Evolutionary conservation across 2,329 filamentous ascomycete genomes (phyloP), one percentile per base, ranked within the genome.

Genomic region (Tolypocladium nubicola): DNA sequence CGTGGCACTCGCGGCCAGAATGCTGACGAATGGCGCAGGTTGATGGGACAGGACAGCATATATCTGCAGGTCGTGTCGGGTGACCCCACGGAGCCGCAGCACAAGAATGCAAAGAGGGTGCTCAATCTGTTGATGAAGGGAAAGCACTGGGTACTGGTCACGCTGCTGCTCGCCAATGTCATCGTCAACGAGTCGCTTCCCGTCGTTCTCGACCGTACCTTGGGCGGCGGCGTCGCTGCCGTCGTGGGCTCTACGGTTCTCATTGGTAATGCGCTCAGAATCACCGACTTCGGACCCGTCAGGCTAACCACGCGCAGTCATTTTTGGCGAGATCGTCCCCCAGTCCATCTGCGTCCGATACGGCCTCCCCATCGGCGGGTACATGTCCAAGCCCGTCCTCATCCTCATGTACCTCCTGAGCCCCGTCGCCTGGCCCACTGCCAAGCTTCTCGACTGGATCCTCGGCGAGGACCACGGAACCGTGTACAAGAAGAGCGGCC

Each of bases 71-170:
- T 99, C 62, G 88, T 99, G 62, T 86, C 91, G 55, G 86, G 87
- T 45, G 95, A 94, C 56, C 86, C 88, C 52, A 87, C 90, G 71
- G 90, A 88, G 57, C 79, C 85, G n/a, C 93, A 97, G 74, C 87
- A 86, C 67, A 90, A 85, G 68, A 90, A 97, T 68, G 94, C 94
- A 0, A 83, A 82, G 57, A 87, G 84, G 62, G 94, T 99, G 13
- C 80, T 94, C 64, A 80, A 84, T 49, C 77, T 99, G 35, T 75
- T 99, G 57, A 85, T 90, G 62, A 88, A 83, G 65, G 94, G 94
- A 66, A 99, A 99, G 72, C 94, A 99, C 73, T 99, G 94, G 94
- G 93, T 99, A 23, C 78, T 99, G 58, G 94, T 99, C 56, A 97
- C 94, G 3, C 76, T 99, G 33, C 81, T 99, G 9, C 78, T 99